Percentiles rank a stretch among this genome's conserved stretches.
Conservation (phyloP, 164 flowering plant species). For the Vitis cinerea region DNA sequence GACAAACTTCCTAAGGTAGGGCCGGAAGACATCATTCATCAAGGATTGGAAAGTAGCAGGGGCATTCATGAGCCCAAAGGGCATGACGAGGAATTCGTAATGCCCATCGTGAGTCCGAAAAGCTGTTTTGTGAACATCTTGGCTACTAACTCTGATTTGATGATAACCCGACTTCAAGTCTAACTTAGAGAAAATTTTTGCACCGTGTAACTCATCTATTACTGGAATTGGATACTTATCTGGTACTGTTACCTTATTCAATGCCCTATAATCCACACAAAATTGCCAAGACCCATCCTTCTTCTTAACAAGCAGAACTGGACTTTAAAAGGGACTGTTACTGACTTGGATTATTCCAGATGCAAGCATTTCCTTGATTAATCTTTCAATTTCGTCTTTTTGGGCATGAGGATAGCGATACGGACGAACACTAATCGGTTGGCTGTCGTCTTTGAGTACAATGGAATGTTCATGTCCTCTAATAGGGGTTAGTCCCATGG, state of each 20-base stretch:
- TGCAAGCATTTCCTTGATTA: neutral
- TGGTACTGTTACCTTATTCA: neutral
- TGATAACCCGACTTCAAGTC: too few relatives aligned
- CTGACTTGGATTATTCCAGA: neutral
- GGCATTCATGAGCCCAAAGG: too few relatives aligned
- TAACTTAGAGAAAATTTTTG: too few relatives aligned
- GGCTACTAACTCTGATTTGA: too few relatives aligned
- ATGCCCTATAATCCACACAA: conserved; percentile 7
- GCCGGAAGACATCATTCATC: too few relatives aligned
- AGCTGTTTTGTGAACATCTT: too few relatives aligned
- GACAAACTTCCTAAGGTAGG: neutral
- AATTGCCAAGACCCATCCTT: neutral
- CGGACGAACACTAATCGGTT: neutral
- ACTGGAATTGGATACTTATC: conserved; percentile 1
- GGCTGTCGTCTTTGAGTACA: neutral
- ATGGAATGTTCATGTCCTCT: conserved; percentile 2
- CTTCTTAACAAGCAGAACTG: conserved; percentile 1
- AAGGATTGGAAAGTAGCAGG: too few relatives aligned
- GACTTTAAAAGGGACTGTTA: neutral
- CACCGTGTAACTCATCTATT: conserved; percentile 1
- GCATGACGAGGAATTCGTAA: too few relatives aligned
- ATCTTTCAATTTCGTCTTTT: conserved; percentile 8
- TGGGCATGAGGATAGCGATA: conserved; percentile 6
- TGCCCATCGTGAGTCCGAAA: too few relatives aligned
- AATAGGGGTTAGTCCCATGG: neutral